phyloP scores from a whole-genome alignment of 1,284 basidiomycete genomes.

The Ganoderma multipileum region DNA sequence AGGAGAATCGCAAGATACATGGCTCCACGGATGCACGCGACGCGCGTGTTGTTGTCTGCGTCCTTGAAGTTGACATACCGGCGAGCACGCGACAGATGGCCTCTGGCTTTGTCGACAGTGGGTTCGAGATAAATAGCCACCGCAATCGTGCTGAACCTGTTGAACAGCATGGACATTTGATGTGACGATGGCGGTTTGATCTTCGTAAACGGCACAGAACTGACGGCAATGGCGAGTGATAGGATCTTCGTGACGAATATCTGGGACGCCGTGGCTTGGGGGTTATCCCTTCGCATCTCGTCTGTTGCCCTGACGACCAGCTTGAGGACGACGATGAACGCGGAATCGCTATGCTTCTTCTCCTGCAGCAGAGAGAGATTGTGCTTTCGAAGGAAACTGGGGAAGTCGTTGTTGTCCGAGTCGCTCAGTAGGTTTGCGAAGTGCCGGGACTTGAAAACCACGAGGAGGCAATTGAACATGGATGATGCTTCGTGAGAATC shows the following conservation, averaged over 20 bases:
- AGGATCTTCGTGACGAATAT: conserved; percentile 73
- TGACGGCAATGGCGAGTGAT: conserved; percentile 81
- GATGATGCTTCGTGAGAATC: conserved; percentile 61
- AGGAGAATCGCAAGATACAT: conserved; percentile 79
- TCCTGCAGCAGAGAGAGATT: conserved; percentile 62
- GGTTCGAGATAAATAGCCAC: conserved; percentile 82
- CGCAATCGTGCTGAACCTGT: conserved; percentile 83
- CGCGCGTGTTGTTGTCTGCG: conserved; percentile 75
- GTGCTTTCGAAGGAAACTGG: conserved; percentile 74
- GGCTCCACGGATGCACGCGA: conserved; percentile 79
- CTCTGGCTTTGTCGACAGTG: conserved; percentile 52
- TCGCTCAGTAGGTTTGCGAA: conserved; percentile 76
- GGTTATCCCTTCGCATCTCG: conserved; percentile 37
- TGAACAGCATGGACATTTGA: conserved; percentile 85
- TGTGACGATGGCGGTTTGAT: conserved; percentile 56
- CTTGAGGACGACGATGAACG: conserved; percentile 85
- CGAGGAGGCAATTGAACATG: conserved; percentile 73
- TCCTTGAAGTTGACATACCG: conserved; percentile 74
- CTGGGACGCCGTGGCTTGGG: conserved; percentile 38
- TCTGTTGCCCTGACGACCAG: conserved; percentile 68
- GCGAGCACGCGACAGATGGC: conserved; percentile 66
- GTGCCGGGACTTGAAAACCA: conserved; percentile 83
- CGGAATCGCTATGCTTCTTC: conserved; percentile 67
- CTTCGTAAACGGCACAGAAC: conserved; percentile 70
- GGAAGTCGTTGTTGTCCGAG: conserved; percentile 75